phyloP scores from a whole-genome alignment of 1,284 basidiomycete genomes.

The Cryptococcus maquisensis region DNA sequence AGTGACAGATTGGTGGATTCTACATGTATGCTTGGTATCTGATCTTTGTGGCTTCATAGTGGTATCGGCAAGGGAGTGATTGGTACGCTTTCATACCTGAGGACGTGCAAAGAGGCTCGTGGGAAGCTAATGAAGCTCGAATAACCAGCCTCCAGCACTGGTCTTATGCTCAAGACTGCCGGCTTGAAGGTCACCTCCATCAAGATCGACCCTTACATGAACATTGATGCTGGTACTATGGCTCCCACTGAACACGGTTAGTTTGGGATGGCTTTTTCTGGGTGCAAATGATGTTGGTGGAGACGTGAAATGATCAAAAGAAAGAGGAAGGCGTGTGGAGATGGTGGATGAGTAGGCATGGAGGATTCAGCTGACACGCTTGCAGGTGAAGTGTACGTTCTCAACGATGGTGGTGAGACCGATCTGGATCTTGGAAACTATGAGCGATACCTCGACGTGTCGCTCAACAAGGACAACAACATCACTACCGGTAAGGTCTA shows the following conservation, averaged over 20 bases:
- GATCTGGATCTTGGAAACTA: conserved; percentile 98
- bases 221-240: conserved; percentile 99
- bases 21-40: not conserved
- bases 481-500: conserved; percentile 99
- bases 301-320: not conserved
- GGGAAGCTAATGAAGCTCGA: not conserved
- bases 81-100: conserved; percentile 53
- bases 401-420: conserved; percentile 98
- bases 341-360: too few relatives aligned
- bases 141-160: conserved; percentile 83
- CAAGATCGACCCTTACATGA: conserved; percentile 99
- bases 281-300: not conserved
- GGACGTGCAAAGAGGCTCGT: conserved; percentile 1
- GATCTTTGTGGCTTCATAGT: conserved; percentile 49
- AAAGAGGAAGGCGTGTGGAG: not conserved
- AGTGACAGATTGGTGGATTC: conserved; percentile 12
- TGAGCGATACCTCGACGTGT: conserved; percentile 94
- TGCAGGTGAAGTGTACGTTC: conserved; percentile 91
- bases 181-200: conserved; percentile 97
- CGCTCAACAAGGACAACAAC: conserved; percentile 91
- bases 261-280: conserved; percentile 25
- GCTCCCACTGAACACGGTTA: conserved; percentile 94
- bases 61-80: conserved; percentile 94
- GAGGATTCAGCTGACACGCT: not conserved
- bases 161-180: conserved; percentile 88